Evolutionary conservation across 2,329 filamentous ascomycete genomes (phyloP).

Genomic region (Teratosphaeriaceae sp.): DNA sequence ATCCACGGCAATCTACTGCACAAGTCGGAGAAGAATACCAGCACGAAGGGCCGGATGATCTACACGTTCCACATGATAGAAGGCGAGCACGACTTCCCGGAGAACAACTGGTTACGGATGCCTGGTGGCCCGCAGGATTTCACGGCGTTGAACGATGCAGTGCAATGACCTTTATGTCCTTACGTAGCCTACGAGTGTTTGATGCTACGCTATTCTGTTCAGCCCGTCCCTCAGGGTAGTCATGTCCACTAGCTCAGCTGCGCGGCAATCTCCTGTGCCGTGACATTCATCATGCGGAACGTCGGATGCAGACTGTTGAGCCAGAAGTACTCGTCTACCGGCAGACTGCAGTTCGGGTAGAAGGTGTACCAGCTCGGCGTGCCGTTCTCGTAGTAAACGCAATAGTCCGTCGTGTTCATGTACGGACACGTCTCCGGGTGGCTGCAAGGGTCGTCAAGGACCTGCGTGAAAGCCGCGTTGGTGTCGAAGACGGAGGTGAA

Average conservation of each 20-base stretch:
- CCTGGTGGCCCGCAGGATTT: constrained; percentile 61
- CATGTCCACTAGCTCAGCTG: constrained; percentile 12
- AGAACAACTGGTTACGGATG: constrained; percentile 88
- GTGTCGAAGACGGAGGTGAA: constrained; percentile 51
- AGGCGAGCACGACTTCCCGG: constrained; percentile 70
- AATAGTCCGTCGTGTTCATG: constrained; percentile 52
- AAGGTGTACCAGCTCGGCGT: constrained; percentile 33
- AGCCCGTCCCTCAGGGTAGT: not conserved
- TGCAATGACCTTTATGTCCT: not conserved
- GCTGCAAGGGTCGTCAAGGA: constrained; percentile 46
- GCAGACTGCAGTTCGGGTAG: constrained; percentile 43
- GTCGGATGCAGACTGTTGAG: constrained; percentile 59
- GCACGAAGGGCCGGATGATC: constrained; percentile 79
- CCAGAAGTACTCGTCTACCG: constrained; percentile 60
- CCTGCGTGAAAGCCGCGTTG: constrained; percentile 44
- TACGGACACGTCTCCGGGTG: constrained; percentile 46
- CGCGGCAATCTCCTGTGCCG: constrained; percentile 45
- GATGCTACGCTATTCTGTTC: not conserved
- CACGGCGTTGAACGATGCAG: constrained; percentile 24
- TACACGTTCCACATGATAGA: constrained; percentile 99
- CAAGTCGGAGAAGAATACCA: constrained; percentile 90
- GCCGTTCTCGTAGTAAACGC: constrained; percentile 47
- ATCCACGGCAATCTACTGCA: constrained; percentile 96
- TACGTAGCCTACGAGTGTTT: not conserved
- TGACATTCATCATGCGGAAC: constrained; percentile 54